A percentile compares a stretch with the other conserved stretches of the same genome.
These are phyloP conservation scores for Hermanozyma aechmeae DNA, from an alignment of 805 yeast genomes.

Conservation along the genomic window DNA sequence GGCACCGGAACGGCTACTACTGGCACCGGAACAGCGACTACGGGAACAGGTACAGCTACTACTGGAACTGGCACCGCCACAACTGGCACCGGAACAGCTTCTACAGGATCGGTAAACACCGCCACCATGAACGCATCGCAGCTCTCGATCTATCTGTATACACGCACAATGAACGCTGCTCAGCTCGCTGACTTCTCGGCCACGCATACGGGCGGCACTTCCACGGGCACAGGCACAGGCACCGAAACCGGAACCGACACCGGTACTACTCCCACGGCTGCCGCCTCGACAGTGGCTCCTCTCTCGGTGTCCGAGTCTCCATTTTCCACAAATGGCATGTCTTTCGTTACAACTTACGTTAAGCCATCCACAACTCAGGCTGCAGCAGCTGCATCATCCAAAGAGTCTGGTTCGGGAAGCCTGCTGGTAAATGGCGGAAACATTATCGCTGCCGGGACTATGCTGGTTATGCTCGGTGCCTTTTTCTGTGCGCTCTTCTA, in stretches of 20 bases:
- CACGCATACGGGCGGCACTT: conserved; percentile 8
- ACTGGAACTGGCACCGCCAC: conserved; percentile 3
- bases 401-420: background rate
- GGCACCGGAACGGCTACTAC: background rate
- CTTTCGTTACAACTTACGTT: conserved; percentile 25
- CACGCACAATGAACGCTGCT: conserved; percentile 9
- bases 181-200: conserved; percentile 11
- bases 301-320: background rate
- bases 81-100: conserved; percentile 3
- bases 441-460: background rate
- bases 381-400: conserved; percentile 1
- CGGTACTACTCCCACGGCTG: conserved; percentile 9
- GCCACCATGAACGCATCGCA: conserved; percentile 9
- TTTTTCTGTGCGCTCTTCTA: conserved; percentile 2
- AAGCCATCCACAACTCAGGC: conserved; percentile 12
- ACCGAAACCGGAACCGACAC: conserved; percentile 8
- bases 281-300: background rate
- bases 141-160: conserved; percentile 5
- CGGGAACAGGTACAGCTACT: conserved; percentile 6
- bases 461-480: background rate
- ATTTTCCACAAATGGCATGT: conserved; percentile 10
- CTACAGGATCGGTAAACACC: conserved; percentile 6
- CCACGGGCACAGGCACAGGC: conserved; percentile 4
- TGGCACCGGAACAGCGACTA: conserved; percentile 4
- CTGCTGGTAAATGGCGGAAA: background rate